These are phyloP conservation scores for Leucocoprinus sp. DNA, from an alignment of 768 basidiomycete species.

Conservation along the genomic window DNA sequence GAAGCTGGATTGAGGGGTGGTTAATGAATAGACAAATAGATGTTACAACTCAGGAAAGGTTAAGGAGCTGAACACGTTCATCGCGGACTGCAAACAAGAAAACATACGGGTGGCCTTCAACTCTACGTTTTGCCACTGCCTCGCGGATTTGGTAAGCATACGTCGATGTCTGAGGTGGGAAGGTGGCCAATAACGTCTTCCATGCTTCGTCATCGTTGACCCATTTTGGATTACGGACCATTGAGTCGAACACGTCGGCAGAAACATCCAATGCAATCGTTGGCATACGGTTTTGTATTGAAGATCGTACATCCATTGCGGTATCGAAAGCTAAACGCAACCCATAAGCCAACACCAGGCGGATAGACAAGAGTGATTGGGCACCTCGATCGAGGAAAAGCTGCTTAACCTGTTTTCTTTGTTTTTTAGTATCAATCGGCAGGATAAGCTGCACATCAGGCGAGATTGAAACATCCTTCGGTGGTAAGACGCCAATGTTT, in stretches of 20 bases:
- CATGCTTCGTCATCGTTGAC: slow-evolving; percentile 69
- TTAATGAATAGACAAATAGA: not conserved
- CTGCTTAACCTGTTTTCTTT: slow-evolving; percentile 63
- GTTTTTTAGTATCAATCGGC: slow-evolving; percentile 65
- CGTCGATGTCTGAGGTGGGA: slow-evolving; percentile 47
- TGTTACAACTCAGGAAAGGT: slow-evolving; percentile 18
- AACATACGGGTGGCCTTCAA: slow-evolving; percentile 55
- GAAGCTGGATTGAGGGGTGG: not conserved
- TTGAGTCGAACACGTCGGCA: slow-evolving; percentile 48
- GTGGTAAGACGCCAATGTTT: slow-evolving; percentile 22
- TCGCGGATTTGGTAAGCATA: slow-evolving; percentile 69
- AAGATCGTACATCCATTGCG: slow-evolving; percentile 45
- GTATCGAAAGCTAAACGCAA: slow-evolving; percentile 54
- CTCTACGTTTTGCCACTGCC: slow-evolving; percentile 49
- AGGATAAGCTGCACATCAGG: slow-evolving; percentile 58
- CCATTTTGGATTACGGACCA: slow-evolving; percentile 55
- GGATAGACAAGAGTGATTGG: not conserved
- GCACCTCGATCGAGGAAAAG: slow-evolving; percentile 62
- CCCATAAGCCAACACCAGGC: not conserved
- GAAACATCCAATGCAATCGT: slow-evolving; percentile 69
- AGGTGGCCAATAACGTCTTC: slow-evolving; percentile 47
- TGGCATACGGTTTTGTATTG: slow-evolving; percentile 53
- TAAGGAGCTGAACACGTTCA: slow-evolving; percentile 58
- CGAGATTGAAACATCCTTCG: slow-evolving; percentile 28
- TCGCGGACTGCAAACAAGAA: slow-evolving; percentile 62